Base-by-base conservation (phyloP, 129 eudicot species). In the carrot (Daucus carota) region DNA sequence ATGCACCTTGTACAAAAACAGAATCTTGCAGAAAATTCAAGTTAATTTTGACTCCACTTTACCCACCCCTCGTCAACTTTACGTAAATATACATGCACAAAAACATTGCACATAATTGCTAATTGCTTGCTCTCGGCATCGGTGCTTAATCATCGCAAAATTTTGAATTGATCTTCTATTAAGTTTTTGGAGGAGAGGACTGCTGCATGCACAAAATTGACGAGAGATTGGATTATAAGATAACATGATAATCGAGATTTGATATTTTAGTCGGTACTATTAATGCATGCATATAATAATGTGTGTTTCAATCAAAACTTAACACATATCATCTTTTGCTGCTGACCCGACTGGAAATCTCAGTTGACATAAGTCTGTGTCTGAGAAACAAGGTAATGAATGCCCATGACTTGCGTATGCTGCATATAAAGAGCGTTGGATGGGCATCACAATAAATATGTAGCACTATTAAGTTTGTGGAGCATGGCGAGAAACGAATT, bases 381-480 rank as follows among this genome's bases (percentile, higher is more conserved):
- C 15, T 57, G 15, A 8, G 2, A 54, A 50, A 50, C 60, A 54
- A 57, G 65, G 65, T 10, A 57, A 54, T 54, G 29, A 54, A 54
- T n/a, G 63, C 63, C 63, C 63, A 54, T n/a, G n/a, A 54, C 63
- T 54, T 54, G 29, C 29, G 29, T 54, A 54, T 54, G 29, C 63
- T 54, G 63, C 63, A 54, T 54, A 54, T n/a, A 54, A 29, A 29
- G 63, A 54, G 63, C 63, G 63, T 54, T 54, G 29, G 63, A 54
- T 54, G 63, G 63, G 13, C 29, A 54, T 7, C 63, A 54, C 63
- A 32, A 34, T 65, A 14, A 65, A 32, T 63, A 63, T 32, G 40
- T 16, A 31, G 71, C 40, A 65, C 42, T 34, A 16, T 65, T 13
- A 0, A 63, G 40, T 26, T 63, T 10, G 38, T 3, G 38, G 20